A percentile compares a stretch with the other conserved stretches of the same genome.
These are phyloP conservation scores for Mycosphaerella sp. DNA, from an alignment of 2,329 filamentous ascomycete genomes.

Conservation along the genomic window DNA sequence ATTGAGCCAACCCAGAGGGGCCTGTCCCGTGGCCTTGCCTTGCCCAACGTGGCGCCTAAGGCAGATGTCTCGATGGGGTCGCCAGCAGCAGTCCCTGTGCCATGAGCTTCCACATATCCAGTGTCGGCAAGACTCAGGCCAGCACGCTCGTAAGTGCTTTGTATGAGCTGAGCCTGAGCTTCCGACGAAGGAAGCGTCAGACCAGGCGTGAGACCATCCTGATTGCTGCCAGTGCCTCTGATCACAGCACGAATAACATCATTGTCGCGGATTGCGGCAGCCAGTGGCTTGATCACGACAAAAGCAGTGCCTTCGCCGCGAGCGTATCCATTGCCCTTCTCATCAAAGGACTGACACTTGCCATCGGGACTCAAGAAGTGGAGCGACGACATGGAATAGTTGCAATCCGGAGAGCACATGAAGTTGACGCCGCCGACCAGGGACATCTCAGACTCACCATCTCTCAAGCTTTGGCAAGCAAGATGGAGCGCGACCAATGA, in stretches of 20 bases:
- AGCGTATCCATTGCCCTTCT: constrained; percentile 45
- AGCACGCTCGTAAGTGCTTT: constrained; percentile 32
- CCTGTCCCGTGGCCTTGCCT: not conserved
- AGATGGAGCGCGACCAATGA: constrained; percentile 27
- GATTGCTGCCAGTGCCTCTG: constrained; percentile 1
- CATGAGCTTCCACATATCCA: constrained; percentile 23
- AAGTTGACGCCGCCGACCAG: constrained; percentile 24
- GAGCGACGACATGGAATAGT: constrained; percentile 24
- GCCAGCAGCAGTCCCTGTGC: constrained; percentile 23
- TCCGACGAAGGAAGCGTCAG: not conserved
- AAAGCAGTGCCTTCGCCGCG: constrained; percentile 49
- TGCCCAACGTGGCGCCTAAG: not conserved
- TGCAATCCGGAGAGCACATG: constrained; percentile 20
- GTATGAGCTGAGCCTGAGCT: constrained; percentile 36
- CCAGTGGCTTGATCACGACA: constrained; percentile 49
- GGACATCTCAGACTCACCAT: constrained; percentile 20
- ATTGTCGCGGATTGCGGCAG: constrained; percentile 33
- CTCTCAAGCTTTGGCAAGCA: constrained; percentile 27
- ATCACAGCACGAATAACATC: constrained; percentile 5
- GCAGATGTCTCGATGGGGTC: constrained; percentile 18
- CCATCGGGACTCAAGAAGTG: constrained; percentile 31
- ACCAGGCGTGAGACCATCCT: not conserved
- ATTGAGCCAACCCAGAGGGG: constrained; percentile 20
- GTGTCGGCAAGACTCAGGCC: constrained; percentile 25
- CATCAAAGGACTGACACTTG: constrained; percentile 26